These are phyloP conservation scores for Laburnicola sp. DNA, from an alignment of 2,329 filamentous ascomycete genomes.

Conservation along the genomic window DNA sequence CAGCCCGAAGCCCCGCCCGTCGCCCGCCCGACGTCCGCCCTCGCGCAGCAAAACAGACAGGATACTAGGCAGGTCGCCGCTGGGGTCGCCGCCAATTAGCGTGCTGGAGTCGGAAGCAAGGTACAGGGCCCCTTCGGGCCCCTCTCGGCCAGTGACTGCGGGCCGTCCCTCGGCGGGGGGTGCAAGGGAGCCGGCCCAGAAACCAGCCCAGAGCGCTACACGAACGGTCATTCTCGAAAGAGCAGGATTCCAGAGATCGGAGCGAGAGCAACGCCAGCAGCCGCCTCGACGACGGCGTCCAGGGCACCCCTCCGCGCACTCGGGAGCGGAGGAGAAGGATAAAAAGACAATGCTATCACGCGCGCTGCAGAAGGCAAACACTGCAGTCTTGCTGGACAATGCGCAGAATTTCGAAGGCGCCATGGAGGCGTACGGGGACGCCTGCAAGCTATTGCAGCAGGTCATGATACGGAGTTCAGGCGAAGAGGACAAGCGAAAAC, in stretches of 20 bases:
- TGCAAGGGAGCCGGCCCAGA: conserved; percentile 28
- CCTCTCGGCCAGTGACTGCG: conserved; percentile 20
- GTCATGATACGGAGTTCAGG: conserved; percentile 83
- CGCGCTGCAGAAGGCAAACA: conserved; percentile 92
- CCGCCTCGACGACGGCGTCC: conserved; percentile 37
- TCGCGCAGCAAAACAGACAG: conserved; percentile 37
- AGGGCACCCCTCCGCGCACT: conserved; percentile 42
- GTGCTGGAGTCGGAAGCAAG: conserved; percentile 37
- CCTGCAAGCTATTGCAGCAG: conserved; percentile 82
- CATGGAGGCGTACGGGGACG: conserved; percentile 86
- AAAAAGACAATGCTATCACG: conserved; percentile 97
- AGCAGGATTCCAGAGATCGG: conserved; percentile 26
- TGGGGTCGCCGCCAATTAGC: conserved; percentile 40
- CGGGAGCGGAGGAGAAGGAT: conserved; percentile 53
- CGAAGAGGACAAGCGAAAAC: conserved; percentile 83
- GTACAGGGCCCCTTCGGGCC: conserved; percentile 25
- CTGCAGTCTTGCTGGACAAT: conserved; percentile 93
- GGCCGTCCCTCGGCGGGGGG: conserved; percentile 25
- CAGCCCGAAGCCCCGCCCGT: conserved; percentile 31
- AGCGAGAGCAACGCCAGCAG: conserved; percentile 40
- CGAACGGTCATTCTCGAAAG: conserved; percentile 21
- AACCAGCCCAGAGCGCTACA: conserved; percentile 29
- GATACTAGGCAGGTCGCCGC: conserved; percentile 37
- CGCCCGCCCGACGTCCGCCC: conserved; percentile 27
- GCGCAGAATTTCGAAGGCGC: conserved; percentile 92